Base-by-base conservation (phyloP, 306 rosid species). In the Cucumis hystrix region DNA sequence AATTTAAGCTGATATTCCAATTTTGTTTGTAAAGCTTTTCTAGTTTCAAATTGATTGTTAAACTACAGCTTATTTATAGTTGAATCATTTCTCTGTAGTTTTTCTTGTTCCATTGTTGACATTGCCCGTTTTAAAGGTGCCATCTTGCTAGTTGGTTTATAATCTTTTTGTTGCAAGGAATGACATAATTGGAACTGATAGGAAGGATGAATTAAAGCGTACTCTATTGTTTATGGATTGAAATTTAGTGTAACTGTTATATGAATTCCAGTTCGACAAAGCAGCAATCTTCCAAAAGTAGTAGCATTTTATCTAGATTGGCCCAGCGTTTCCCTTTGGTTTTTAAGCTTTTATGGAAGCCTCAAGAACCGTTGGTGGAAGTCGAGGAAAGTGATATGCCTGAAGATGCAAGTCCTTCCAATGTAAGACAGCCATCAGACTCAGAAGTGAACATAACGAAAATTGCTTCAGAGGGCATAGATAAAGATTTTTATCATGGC, bases 321-420 rank as follows among this genome's bases (percentile, higher is more conserved):
- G 97, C 93, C 57, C 85, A 62, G 86, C 93, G 77, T 83, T 87
- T 95, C 68, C 97, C 98, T 72, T 86, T 81, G 80, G 60, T 95
- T 76, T 87, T 88, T 76, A 82, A 79, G 82, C 87, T 92, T 82
- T 83, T 89, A 85, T 83, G 87, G 80, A 85, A 81, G 76, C 79
- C 63, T 37, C 73, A 81, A 80, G 80, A 54, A 35, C 86, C 78
- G 57, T 75, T 79, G 80, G 80, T 62, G 78, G 88, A 76, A 69
- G 45, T 73, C 65, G 63, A 39, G 72, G 85, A 83, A 81, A 85
- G 60, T 67, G 74, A 67, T 79, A 71, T 78, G 74, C 79, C 28
- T 45, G 84, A 69, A 43, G 75, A 61, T 10, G 63, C 69, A 83
- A 63, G 66, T 78, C 76, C 63, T 70, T 75, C 77, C 37, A 82